A percentile compares a stretch with the other conserved stretches of the same genome.
phyloP scores from a whole-genome alignment of 208 protist genomes.

The Trichomonas tenax region DNA sequence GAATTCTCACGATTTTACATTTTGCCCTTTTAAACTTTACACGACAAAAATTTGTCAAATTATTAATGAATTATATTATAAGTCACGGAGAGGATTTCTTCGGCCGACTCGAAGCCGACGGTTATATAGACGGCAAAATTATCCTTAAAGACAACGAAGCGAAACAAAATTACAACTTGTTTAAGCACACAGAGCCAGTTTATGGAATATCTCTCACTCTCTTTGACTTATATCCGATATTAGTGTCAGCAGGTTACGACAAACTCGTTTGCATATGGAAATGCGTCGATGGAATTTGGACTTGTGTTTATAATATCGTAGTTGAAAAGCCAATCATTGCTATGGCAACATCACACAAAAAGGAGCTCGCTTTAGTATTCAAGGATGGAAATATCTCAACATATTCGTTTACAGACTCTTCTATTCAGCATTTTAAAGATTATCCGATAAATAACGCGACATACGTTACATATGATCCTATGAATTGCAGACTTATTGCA shows the following conservation, averaged over 20 bases:
- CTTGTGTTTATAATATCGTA: neutral
- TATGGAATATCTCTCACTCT: neutral
- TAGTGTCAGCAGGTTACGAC: neutral
- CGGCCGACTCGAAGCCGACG: neutral
- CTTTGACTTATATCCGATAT: neutral
- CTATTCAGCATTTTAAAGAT: neutral
- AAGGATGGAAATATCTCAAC: neutral
- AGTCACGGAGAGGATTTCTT: neutral
- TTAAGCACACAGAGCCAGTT: neutral
- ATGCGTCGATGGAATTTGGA: neutral
- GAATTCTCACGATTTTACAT: too few relatives aligned
- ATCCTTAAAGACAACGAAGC: neutral
- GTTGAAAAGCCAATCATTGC: neutral
- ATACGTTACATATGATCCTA: neutral
- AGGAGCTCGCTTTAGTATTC: neutral
- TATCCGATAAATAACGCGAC: neutral
- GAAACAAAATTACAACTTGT: neutral
- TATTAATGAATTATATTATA: neutral
- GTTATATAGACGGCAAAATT: neutral
- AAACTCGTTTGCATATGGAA: neutral
- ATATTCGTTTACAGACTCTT: neutral
- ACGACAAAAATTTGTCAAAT: too few relatives aligned
- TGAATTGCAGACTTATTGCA: neutral
- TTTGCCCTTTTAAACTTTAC: too few relatives aligned
- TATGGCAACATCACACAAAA: neutral